Percentiles rank a stretch among this genome's conserved stretches.
phyloP scores from a whole-genome alignment of 2,329 filamentous ascomycete genomes.

The Paecilomyces sp. region DNA sequence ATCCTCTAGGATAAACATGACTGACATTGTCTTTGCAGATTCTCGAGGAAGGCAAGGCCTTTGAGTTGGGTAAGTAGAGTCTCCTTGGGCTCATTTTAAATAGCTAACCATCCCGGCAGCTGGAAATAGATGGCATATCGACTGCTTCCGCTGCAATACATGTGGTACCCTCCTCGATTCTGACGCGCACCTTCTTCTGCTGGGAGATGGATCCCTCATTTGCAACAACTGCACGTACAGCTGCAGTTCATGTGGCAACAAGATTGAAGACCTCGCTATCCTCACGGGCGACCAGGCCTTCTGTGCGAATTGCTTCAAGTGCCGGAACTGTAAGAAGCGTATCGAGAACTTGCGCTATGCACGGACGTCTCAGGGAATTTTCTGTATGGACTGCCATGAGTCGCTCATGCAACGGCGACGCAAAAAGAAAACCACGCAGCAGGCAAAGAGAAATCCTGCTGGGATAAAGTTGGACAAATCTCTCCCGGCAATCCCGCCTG shows the following conservation, averaged over 20 bases:
- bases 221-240: conserved; percentile 99
- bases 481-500: conserved; percentile 74
- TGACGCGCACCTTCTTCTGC: conserved; percentile 90
- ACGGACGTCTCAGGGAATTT: conserved; percentile 94
- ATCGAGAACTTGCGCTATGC: conserved; percentile 98
- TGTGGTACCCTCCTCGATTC: conserved; percentile 95
- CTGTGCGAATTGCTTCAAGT: conserved; percentile 93
- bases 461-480: conserved; percentile 77
- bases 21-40: conserved; percentile 53
- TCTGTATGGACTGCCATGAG: conserved; percentile 98
- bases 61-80: conserved; percentile 72
- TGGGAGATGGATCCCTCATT: conserved; percentile 95
- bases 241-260: conserved; percentile 92
- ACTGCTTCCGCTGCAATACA: conserved; percentile 96
- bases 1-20: conserved; percentile 2
- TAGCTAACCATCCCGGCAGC: conserved; percentile 49
- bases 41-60: conserved; percentile 96
- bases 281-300: conserved; percentile 97
- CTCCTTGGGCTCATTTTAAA: conserved; percentile 5
- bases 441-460: conserved; percentile 33
- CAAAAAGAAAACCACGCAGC: conserved; percentile 60
- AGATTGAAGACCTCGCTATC: conserved; percentile 97
- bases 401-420: conserved; percentile 86
- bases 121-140: conserved; percentile 95
- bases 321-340: conserved; percentile 96